Evolutionary conservation across 345 rosid genomes (phyloP).

Genomic region (Linum lewisii): DNA sequence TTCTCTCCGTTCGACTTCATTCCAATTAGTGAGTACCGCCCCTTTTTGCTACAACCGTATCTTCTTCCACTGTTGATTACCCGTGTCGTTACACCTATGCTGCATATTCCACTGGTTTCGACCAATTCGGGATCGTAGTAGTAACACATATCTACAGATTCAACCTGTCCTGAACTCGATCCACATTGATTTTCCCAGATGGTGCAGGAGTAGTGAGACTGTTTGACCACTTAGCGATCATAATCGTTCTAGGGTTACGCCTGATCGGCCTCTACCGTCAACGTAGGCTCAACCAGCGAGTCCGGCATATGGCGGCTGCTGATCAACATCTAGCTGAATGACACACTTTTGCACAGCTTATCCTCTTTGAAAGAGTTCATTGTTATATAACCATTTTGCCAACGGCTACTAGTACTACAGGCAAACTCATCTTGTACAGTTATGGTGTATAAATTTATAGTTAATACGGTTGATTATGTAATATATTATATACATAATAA

Average conservation of each 20-base stretch:
- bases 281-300: constrained; percentile 46
- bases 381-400: constrained; percentile 1
- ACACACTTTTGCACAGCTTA: constrained; percentile 1
- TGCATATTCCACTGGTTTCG: too few species aligned
- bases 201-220: constrained; percentile 42
- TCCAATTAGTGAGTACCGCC: constrained; percentile 44
- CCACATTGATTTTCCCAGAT: constrained; percentile 27
- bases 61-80: neutral
- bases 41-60: neutral
- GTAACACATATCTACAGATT: too few species aligned
- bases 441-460: too few species aligned
- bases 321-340: constrained; percentile 29
- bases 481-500: neutral
- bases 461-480: too few species aligned
- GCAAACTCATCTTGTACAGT: constrained; percentile 1
- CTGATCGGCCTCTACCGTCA: constrained; percentile 45
- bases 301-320: constrained; percentile 49
- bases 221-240: constrained; percentile 50
- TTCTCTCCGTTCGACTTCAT: constrained; percentile 63
- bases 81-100: too few species aligned
- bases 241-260: constrained; percentile 47
- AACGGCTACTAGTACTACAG: neutral
- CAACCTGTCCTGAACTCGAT: neutral
- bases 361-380: neutral
- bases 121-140: too few species aligned